Base-by-base conservation (phyloP, 148 eudicot species). In the Vaccinium macrocarpon region DNA sequence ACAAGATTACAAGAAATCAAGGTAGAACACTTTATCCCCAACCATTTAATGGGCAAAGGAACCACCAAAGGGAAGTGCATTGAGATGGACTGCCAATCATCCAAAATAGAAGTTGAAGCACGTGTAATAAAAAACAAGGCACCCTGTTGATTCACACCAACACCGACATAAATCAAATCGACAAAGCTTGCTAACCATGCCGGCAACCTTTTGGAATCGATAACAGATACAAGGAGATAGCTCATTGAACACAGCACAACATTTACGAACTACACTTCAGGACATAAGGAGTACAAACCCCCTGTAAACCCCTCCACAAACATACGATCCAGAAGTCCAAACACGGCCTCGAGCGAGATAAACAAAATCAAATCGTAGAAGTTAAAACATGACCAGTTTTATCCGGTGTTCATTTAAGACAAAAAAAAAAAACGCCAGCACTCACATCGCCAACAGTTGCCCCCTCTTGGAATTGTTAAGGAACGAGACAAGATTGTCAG, bases 401-500 rank as follows among this genome's bases (percentile, higher is more conserved):
- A 6, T 1, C 23, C 8, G n/a, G n/a, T 2, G 25, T 8, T 21
- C 21, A 21, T 21, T n/a, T 21, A 23, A 19, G 10, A 10, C 66
- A 21, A 61, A 61, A 61, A 61, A n/a, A n/a, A n/a, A n/a, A n/a
- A n/a, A n/a, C n/a, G 0, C 0, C 29, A 10, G 14, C 29, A 64
- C 71, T 89, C 85, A 95, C 98, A 94, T 95, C 98, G 86, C 95
- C 95, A 90, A 93, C 95, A 71, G 97, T 93, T 61, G 98, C 97
- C 2, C 98, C 96, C 94, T 95, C n/a, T n/a, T 94, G 70, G 97
- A 94, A 78, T 93, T 94, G 93, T 95, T 94, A 74, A 95, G 98
- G 93, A 95, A 95, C 27, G 98, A 95, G 77, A 95, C 98, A 71
- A 95, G 97, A 88, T 95, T 95, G 78, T 95, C 97, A 76, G 98